phyloP scores from a whole-genome alignment of 2,329 filamentous ascomycete genomes.

The Claviceps capensis region DNA sequence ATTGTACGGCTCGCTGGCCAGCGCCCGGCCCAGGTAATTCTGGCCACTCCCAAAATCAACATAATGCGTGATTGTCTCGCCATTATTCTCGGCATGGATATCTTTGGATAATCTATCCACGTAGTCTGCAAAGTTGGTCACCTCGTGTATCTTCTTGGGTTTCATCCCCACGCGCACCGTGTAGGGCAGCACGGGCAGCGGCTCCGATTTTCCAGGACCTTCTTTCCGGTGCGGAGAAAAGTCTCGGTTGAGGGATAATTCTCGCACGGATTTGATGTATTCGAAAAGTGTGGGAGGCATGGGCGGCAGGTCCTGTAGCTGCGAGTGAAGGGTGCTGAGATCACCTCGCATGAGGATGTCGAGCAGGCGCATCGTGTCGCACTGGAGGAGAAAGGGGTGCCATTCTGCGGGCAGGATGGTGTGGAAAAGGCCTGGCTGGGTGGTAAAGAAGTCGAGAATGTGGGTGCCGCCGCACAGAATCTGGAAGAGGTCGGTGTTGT shows the following conservation, averaged over 20 bases:
- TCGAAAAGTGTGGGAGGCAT: slow-evolving; percentile 47
- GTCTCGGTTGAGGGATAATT: slow-evolving; percentile 51
- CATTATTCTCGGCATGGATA: slow-evolving; percentile 32
- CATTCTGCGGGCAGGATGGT: slow-evolving; percentile 65
- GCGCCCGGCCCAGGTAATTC: slow-evolving; percentile 81
- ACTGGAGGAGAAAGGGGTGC: slow-evolving; percentile 61
- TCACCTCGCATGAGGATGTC: slow-evolving; percentile 73
- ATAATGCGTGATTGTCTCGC: slow-evolving; percentile 60
- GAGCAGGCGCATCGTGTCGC: slow-evolving; percentile 61
- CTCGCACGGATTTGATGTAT: slow-evolving; percentile 61
- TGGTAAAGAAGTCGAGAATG: slow-evolving; percentile 90
- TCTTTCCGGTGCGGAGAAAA: slow-evolving; percentile 32
- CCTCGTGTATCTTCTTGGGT: slow-evolving; percentile 89
- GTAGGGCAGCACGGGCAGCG: slow-evolving; percentile 47
- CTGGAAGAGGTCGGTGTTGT: slow-evolving; percentile 62
- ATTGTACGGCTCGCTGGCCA: slow-evolving; percentile 77
- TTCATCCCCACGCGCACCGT: slow-evolving; percentile 84
- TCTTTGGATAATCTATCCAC: slow-evolving; percentile 47
- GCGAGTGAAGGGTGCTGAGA: slow-evolving; percentile 28
- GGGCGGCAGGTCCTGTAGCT: slow-evolving; percentile 12
- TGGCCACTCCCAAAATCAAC: slow-evolving; percentile 95
- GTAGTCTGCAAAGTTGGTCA: slow-evolving; percentile 78
- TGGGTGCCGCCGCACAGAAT: slow-evolving; percentile 95
- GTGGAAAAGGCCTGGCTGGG: slow-evolving; percentile 69
- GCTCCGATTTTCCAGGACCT: slow-evolving; percentile 14